Conservation (phyloP, 1,139 yeast genomes). For the Taphrina confusa region DNA sequence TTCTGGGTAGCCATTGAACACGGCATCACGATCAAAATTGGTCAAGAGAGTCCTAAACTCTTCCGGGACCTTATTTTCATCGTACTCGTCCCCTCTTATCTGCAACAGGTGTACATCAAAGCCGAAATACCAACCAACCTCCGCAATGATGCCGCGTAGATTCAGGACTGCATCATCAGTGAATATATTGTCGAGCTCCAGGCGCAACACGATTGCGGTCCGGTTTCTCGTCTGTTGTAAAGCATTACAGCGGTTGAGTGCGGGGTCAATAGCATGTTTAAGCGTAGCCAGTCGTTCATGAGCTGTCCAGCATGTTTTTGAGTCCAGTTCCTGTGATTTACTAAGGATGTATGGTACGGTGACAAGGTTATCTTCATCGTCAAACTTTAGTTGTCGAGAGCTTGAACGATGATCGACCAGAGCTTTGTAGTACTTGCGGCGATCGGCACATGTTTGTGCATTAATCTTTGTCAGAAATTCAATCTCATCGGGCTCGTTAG, state of each 20-base stretch:
- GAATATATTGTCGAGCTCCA: conserved; percentile 15
- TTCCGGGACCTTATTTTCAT: background rate
- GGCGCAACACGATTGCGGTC: conserved; percentile 18
- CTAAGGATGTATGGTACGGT: background rate
- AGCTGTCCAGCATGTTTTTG: conserved; percentile 4
- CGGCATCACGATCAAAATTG: conserved; percentile 3
- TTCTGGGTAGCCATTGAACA: conserved; percentile 12
- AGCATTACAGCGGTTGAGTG: conserved; percentile 8
- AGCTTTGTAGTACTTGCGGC: background rate
- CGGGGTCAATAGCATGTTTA: background rate
- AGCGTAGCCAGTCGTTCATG: background rate
- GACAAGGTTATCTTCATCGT: background rate
- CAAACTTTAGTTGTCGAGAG: background rate
- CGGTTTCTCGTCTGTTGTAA: conserved; percentile 9
- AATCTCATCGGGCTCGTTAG: background rate
- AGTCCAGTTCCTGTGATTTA: background rate
- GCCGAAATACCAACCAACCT: conserved; percentile 16
- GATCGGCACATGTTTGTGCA: background rate
- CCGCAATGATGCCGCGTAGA: conserved; percentile 13
- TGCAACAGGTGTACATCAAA: conserved; percentile 19
- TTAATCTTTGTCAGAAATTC: background rate
- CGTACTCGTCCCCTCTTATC: conserved; percentile 4
- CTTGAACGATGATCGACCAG: background rate
- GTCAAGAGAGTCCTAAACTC: conserved; percentile 15
- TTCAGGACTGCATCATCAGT: conserved; percentile 12